A percentile compares a stretch with the other conserved stretches of the same genome.
These are phyloP conservation scores for Cryptosporidium parvum DNA, from an alignment of 169 alveolate genomes.

Conservation along the genomic window DNA sequence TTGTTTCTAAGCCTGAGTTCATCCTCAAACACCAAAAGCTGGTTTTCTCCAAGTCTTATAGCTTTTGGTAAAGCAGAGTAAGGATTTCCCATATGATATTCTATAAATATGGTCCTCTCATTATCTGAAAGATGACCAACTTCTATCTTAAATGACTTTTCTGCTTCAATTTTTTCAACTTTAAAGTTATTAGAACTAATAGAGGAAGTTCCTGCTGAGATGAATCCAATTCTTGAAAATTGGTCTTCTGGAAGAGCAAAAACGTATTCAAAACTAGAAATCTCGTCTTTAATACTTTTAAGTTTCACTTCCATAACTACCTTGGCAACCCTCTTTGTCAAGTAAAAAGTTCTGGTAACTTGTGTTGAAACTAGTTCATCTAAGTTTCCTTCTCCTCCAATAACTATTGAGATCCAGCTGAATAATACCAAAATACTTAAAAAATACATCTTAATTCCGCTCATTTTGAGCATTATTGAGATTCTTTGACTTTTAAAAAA, in stretches of 20 bases:
- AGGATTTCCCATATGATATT: conserved; percentile 39
- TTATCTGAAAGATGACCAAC: conserved; percentile 8
- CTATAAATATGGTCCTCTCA: conserved; percentile 42
- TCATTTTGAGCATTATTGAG: conserved; percentile 20
- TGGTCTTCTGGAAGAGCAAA: conserved; percentile 12
- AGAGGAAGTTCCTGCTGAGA: conserved; percentile 57
- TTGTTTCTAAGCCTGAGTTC: neutral
- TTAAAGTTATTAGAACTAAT: conserved; percentile 2
- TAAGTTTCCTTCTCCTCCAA: neutral
- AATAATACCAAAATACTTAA: neutral
- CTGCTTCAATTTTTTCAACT: neutral
- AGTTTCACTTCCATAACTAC: conserved; percentile 40
- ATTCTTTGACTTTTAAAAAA: neutral
- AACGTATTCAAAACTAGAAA: conserved; percentile 15
- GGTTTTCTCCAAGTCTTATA: conserved; percentile 60
- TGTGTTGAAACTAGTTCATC: conserved; percentile 34
- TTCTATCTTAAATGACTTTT: conserved; percentile 6
- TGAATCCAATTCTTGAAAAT: conserved; percentile 33
- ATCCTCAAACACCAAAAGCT: conserved; percentile 49
- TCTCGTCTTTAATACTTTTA: conserved; percentile 16
- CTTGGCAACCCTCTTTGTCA: conserved; percentile 49
- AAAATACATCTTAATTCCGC: conserved; percentile 13
- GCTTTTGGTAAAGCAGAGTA: conserved; percentile 33
- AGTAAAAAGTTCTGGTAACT: conserved; percentile 64
- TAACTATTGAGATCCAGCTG: conserved; percentile 6